These are phyloP conservation scores for Amanita pseudoporphyria DNA, from an alignment of 768 basidiomycete genomes.

Conservation along the genomic window DNA sequence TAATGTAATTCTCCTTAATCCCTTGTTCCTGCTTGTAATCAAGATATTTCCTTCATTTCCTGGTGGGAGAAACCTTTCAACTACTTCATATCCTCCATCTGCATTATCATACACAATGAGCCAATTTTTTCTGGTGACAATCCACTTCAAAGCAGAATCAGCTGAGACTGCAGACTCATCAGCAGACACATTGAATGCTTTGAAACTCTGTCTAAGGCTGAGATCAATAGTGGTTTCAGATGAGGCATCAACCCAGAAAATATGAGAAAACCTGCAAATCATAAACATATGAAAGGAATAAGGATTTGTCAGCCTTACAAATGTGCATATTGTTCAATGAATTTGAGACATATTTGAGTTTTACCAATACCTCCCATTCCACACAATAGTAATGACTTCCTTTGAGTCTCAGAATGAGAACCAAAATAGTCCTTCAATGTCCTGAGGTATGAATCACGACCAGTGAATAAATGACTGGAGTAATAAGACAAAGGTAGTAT, in stretches of 20 bases:
- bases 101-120: slow-evolving; percentile 15
- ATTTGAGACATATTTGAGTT: slow-evolving; percentile 5
- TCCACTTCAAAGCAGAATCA: slow-evolving; percentile 4
- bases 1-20: background rate
- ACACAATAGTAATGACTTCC: slow-evolving; percentile 11
- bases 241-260: slow-evolving; percentile 17
- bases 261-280: slow-evolving; percentile 8
- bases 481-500: background rate
- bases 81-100: slow-evolving; percentile 7
- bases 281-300: background rate
- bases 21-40: slow-evolving; percentile 10
- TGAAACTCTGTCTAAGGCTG: slow-evolving; percentile 2
- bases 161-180: background rate
- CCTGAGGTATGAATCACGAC: slow-evolving; percentile 8
- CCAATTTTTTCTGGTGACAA: slow-evolving; percentile 8
- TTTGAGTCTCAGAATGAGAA: background rate
- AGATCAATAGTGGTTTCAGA: slow-evolving; percentile 9
- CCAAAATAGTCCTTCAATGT: slow-evolving; percentile 9
- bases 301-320: background rate
- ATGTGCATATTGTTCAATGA: background rate
- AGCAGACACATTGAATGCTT: background rate
- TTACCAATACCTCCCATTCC: slow-evolving; percentile 13
- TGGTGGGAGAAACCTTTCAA: slow-evolving; percentile 11
- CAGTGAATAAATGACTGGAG: background rate
- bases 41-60: slow-evolving; percentile 13